Evolutionary conservation across 768 basidiomycete species (phyloP), one percentile per base, ranked within the genome.

Genomic region (Kwoniella bestiolae): DNA sequence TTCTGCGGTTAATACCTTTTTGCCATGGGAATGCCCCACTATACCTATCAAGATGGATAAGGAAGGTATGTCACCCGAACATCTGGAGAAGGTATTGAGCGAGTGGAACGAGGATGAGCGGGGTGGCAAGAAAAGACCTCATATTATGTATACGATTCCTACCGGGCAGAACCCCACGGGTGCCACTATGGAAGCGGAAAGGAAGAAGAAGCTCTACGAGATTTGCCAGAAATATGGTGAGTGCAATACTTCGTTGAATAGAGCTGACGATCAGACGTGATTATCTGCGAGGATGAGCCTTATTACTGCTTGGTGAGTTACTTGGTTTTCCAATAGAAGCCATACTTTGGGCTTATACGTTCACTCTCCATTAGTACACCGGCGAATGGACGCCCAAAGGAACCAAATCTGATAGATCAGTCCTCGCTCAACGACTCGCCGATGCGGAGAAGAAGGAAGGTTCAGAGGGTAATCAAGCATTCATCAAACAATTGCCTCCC

Each of bases 121-220:
- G 23, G 87, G 86, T 8, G 86, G 85, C 71, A 83, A 83, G 56
- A 83, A 89, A 86, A 83, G 90, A 86, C 79, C 79, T 34, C 56
- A 65, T 5, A 67, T 80, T 2, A 63, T 81, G 38, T 81, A 81
- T 66, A 79, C 87, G 3, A 83, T 91, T 12, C 90, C 91, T 0
- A 84, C 90, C n/a, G 90, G 90, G 28, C 91, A 93, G 81, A 93
- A 93, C 78, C 92, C 91, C 4, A 89, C 87, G 5, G 91, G 91
- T 21, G 70, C 90, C 84, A 90, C 88, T 0, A 89, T 89, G 86
- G 80, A 83, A 9, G 73, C 79, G 1, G 76, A 84, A 60, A 83
- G 91, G 70, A 92, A 92, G 84, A 86, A 88, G 80, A 86, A 85
- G 50, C 90, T 93, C 59, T 93, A 93, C 79, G 85, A 86, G n/a